A percentile compares a stretch with the other conserved stretches of the same genome.
Evolutionary conservation across 345 rosid species (phyloP).

Genomic region (Populus simonii): DNA sequence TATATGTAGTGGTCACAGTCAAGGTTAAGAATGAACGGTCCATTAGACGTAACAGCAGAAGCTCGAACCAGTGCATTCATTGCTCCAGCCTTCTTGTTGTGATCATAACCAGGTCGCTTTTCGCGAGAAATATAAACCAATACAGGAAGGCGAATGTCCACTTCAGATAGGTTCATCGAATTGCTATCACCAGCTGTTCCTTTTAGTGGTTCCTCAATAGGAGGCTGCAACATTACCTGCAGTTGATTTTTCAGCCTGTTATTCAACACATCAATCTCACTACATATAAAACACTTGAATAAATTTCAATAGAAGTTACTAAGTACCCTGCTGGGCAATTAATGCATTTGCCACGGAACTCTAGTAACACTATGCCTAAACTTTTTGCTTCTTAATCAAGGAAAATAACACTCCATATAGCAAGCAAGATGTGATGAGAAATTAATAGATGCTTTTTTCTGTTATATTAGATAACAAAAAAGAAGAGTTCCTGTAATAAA

Average conservation of each 20-base stretch:
- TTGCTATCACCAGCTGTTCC: conserved; percentile 34
- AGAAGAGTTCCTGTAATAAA: background rate
- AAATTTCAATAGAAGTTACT: background rate
- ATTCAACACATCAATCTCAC: background rate
- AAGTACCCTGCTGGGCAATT: background rate
- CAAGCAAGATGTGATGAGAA: background rate
- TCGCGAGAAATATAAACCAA: conserved; percentile 78
- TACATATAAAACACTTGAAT: background rate
- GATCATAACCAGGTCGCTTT: conserved; percentile 85
- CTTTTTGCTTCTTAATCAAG: background rate
- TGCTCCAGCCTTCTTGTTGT: conserved; percentile 91
- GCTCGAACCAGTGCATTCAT: conserved; percentile 86
- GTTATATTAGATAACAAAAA: background rate
- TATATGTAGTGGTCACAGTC: conserved; percentile 81
- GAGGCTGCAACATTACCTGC: conserved; percentile 80
- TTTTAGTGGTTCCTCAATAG: conserved; percentile 39
- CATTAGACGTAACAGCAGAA: conserved; percentile 84
- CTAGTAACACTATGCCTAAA: background rate
- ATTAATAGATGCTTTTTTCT: background rate
- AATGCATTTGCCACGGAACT: background rate
- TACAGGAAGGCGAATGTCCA: conserved; percentile 79
- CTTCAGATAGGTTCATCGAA: conserved; percentile 50
- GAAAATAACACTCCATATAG: background rate
- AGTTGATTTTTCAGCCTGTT: conserved; percentile 11
- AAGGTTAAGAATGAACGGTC: conserved; percentile 80